Base-by-base conservation (phyloP, 345 rosid genomes). In the Syzygium aqueum region DNA sequence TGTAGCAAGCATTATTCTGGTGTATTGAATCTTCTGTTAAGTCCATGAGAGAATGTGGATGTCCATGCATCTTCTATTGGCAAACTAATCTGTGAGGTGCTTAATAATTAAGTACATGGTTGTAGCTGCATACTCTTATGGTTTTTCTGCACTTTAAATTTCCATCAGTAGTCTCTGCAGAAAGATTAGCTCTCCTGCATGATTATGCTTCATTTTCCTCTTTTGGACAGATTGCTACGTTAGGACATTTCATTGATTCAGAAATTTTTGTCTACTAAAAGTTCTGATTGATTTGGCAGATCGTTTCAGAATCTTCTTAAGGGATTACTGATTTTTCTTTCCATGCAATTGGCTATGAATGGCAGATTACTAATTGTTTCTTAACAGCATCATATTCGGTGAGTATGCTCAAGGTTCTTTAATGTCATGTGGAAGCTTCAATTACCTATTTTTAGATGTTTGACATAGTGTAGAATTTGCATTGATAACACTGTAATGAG, bases 371-470 rank as follows among this genome's bases (percentile, higher is more conserved):
- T 85, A 97, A 97, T 88, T 97, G 99, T 89, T 95, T 95, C 92
- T 90, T 95, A 86, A 97, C 99, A 63, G 98, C 99, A 77, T 94
- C 99, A 9, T 96, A 97, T 92, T 97, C 98, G 78, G 99, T 95
- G 90, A 96, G 98, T 94, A 86, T 30, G 83, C 23, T 61, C 17
- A 63, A 87, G 37, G 19, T 33, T 33, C 57, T 28, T 51, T 65
- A 51, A 51, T 84, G 49, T 67, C 53, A 21, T 15, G 10, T 51
- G 37, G 52, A 84, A 13, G 54, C 51, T 33, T 73, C 49, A 73
- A 19, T 37, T 10, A 73, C 82, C 8, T 19, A 37, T 33, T 33
- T 57, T 73, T 37, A 73, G 7, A 37, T 9, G 82, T 73, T 73
- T 37, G 80, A 73, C 14, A 56, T 56, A 37, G 27, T 73, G 49